These are phyloP conservation scores for Crucihimalaya himalaica DNA, from an alignment of 345 rosid genomes.

Conservation along the genomic window DNA sequence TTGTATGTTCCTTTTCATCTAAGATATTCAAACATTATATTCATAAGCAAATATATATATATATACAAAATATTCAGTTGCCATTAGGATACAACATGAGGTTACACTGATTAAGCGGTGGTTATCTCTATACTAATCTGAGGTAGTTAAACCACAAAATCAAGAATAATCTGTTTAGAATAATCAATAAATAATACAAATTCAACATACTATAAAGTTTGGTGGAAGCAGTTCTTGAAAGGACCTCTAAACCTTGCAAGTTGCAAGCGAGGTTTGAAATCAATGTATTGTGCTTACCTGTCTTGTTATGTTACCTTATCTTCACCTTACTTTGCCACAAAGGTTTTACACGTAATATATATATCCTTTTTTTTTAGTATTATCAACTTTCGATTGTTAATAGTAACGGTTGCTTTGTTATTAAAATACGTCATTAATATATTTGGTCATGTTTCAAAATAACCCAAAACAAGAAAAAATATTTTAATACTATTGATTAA, in stretches of 20 bases:
- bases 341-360: slow-evolving; percentile 17
- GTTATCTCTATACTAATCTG: slow-evolving; percentile 24
- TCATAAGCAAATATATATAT: too few relatives aligned
- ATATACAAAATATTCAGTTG: background rate
- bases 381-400: background rate
- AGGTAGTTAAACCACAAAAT: slow-evolving; percentile 37
- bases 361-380: background rate
- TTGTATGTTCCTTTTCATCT: slow-evolving; percentile 14
- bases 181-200: slow-evolving; percentile 19
- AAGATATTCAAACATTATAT: background rate
- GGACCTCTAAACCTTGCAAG: slow-evolving; percentile 37
- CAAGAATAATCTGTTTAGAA: slow-evolving; percentile 3
- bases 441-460: background rate
- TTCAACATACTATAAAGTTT: slow-evolving; percentile 21
- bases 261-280: slow-evolving; percentile 13
- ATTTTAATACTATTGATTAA: background rate
- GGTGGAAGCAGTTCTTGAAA: slow-evolving; percentile 41
- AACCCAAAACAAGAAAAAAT: background rate
- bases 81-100: slow-evolving; percentile 1
- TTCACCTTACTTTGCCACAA: slow-evolving; percentile 37
- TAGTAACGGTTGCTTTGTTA: slow-evolving; percentile 25
- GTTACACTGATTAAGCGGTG: slow-evolving; percentile 2
- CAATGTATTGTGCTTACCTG: slow-evolving; percentile 24
- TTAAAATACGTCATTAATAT: slow-evolving; percentile 14
- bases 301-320: slow-evolving; percentile 33